These are phyloP conservation scores for Colletotrichum coccodes DNA, from an alignment of 2,329 filamentous ascomycete species.

Conservation along the genomic window DNA sequence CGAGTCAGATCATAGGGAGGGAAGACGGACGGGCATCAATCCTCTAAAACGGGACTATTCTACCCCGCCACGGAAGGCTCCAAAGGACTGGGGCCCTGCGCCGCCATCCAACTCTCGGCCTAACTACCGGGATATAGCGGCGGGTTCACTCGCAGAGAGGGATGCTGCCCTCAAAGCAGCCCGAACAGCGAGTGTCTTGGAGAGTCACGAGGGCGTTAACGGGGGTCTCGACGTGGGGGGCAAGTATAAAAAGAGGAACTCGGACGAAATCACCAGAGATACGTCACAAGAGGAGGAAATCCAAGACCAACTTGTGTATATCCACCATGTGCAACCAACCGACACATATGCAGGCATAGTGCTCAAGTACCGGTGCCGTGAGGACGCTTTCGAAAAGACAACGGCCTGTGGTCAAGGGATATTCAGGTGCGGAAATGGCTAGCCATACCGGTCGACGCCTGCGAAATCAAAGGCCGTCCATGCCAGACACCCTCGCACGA, in stretches of 20 bases:
- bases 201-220: conserved; percentile 70
- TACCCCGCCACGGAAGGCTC: conserved; percentile 35
- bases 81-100: conserved; percentile 60
- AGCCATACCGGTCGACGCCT: conserved; percentile 88
- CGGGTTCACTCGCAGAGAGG: conserved; percentile 63
- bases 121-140: conserved; percentile 59
- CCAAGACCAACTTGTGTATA: conserved; percentile 85
- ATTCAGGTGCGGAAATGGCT: conserved; percentile 86
- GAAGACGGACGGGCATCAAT: conserved; percentile 19
- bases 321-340: conserved; percentile 83
- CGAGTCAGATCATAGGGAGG: conserved; percentile 29
- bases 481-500: conserved; percentile 63
- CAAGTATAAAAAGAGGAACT: conserved; percentile 73
- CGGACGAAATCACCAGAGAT: conserved; percentile 65
- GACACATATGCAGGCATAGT: conserved; percentile 94
- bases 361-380: conserved; percentile 87
- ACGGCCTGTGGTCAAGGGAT: conserved; percentile 95
- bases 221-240: conserved; percentile 65
- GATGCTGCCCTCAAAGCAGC: conserved; percentile 65
- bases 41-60: conserved; percentile 28
- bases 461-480: conserved; percentile 80
- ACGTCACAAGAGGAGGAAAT: conserved; percentile 65
- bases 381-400: conserved; percentile 86
- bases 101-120: conserved; percentile 53
- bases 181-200: conserved; percentile 67